Evolutionary conservation across 306 rosid genomes (phyloP).

Genomic region (Psophocarpus tetragonolobus): DNA sequence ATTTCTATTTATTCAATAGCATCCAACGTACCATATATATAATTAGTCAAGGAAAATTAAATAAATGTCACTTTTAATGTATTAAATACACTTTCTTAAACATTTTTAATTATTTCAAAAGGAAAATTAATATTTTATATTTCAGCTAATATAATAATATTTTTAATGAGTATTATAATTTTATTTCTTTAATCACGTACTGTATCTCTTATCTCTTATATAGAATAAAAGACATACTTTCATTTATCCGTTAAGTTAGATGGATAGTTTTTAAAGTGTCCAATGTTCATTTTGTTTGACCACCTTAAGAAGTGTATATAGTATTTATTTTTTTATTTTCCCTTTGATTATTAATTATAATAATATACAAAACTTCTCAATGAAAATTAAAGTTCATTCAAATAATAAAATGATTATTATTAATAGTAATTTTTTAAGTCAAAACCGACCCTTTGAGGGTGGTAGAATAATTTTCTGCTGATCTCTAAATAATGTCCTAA

Average conservation of each 20-base stretch:
- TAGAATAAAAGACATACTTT: not conserved
- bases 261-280: not conserved
- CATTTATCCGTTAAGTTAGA: not conserved
- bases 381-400: not conserved
- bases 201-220: not conserved
- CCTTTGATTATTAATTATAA: not conserved
- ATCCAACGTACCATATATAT: not conserved
- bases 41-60: not conserved
- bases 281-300: not conserved
- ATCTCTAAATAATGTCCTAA: not conserved
- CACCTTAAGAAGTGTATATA: not conserved
- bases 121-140: not conserved
- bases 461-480: not conserved
- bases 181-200: not conserved
- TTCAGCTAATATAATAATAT: not conserved
- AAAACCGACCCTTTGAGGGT: not conserved
- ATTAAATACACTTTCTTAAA: not conserved
- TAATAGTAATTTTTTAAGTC: not conserved
- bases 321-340: too few relatives aligned
- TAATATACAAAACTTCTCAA: not conserved
- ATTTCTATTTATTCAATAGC: not conserved
- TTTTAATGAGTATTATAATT: too few relatives aligned
- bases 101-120: too few relatives aligned
- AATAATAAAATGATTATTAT: not conserved
- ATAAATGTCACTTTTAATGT: not conserved